Percentiles rank a stretch among this genome's conserved stretches.
These are phyloP conservation scores for Aspergillus spinulosporus DNA, from an alignment of 2,329 filamentous ascomycete species.

Conservation along the genomic window DNA sequence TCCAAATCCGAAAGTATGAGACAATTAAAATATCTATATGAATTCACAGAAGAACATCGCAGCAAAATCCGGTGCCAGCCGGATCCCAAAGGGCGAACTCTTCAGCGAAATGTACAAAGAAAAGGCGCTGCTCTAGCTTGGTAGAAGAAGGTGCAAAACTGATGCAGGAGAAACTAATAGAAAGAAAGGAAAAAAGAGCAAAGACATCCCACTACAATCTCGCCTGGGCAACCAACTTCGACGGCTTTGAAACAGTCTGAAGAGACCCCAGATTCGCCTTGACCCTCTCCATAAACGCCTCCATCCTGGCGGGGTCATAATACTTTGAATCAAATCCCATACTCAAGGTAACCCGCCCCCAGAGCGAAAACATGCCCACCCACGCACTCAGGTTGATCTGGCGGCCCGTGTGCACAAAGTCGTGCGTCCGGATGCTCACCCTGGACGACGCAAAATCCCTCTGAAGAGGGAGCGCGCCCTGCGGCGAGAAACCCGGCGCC, in stretches of 20 bases:
- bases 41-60: too few species aligned
- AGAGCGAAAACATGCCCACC: neutral
- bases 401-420: neutral
- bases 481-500: neutral
- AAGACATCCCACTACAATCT: neutral
- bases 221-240: too few species aligned
- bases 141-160: too few species aligned
- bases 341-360: neutral
- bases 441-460: neutral
- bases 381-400: constrained; percentile 1
- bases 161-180: too few species aligned
- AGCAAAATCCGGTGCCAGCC: too few species aligned
- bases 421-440: neutral
- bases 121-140: too few species aligned
- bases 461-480: neutral
- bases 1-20: too few species aligned
- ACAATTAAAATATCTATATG: too few species aligned
- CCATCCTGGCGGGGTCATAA: neutral
- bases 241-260: neutral
- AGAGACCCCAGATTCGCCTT: neutral
- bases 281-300: neutral
- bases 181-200: too few species aligned
- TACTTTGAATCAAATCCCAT: constrained; percentile 2
- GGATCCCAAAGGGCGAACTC: too few species aligned
- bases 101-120: too few species aligned